Base-by-base conservation (phyloP, 2,329 filamentous ascomycete genomes). In the Exophiala sideris region DNA sequence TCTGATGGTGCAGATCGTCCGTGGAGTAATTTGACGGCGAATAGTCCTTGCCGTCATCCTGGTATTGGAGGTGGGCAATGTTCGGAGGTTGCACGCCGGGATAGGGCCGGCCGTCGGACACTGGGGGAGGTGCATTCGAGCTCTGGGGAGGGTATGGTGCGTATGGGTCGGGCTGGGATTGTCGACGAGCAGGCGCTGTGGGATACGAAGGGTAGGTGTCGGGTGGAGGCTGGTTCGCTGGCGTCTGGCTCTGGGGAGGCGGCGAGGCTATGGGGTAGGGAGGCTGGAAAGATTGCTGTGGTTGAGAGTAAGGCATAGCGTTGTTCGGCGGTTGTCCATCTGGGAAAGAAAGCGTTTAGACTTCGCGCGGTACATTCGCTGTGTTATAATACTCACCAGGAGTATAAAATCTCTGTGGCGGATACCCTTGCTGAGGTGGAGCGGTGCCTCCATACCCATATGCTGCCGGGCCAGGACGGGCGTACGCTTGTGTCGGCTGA, bases 401-500 rank as follows among this genome's bases (percentile, higher is more conserved):
- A 34, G 82, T 84, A 67, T 88, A 90, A 69, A 82, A 90, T 71
- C 85, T 79, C 64, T 86, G 80, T 50, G 83, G 79, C 11, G 64
- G 65, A 46, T 67, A 67, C 3, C 62, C 66, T 48, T 64, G 63
- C 33, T 62, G 53, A 36, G 56, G 58, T 10, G 69, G 68, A 21
- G 65, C 66, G 24, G 24, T 29, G 29, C 62, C 66, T 40, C 65
- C 65, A 66, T 75, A 76, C 9, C 65, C 68, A 61, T 71, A 73
- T 38, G 66, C 57, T 34, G 64, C 76, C 18, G 59, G 61, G 7
- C 54, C 51, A 11, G 62, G 64, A 5, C 65, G 60, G 16, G 56
- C 63, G 49, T 71, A 83, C 49, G 54, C 52, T 66, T 89, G 87
- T 48, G 88, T 84, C n/a, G 91, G 88, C 63, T 96, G 92, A 1